Conservation (phyloP, 1,284 basidiomycete species). For the Ustilago xerochloae region DNA sequence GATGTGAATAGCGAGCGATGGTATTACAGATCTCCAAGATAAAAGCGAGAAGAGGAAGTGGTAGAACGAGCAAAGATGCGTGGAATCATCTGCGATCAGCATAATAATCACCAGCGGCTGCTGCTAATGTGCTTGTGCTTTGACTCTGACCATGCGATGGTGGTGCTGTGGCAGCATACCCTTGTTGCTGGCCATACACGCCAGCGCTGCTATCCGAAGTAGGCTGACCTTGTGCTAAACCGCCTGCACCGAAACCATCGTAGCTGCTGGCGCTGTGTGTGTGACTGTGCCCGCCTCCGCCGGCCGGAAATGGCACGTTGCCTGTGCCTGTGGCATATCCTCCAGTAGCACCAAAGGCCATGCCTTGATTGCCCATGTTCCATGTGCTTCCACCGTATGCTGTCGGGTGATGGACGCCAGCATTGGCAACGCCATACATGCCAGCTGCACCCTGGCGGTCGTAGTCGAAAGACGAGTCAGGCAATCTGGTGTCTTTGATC, state of each 20-base stretch:
- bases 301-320: conserved; percentile 12
- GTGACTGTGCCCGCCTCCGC: conserved; percentile 20
- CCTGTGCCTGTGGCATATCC: conserved; percentile 10
- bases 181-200: conserved; percentile 16
- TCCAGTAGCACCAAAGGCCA: conserved; percentile 20
- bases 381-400: conserved; percentile 22
- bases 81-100: conserved; percentile 18
- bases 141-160: conserved; percentile 26
- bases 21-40: conserved; percentile 5
- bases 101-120: conserved; percentile 36
- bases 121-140: conserved; percentile 38
- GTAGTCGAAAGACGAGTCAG: conserved; percentile 37
- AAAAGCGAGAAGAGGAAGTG: neutral
- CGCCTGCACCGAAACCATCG: conserved; percentile 19
- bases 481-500: conserved; percentile 21
- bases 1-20: neutral
- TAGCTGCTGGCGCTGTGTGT: conserved; percentile 37
- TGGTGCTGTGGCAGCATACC: conserved; percentile 1
- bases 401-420: conserved; percentile 14
- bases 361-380: conserved; percentile 29
- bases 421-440: conserved; percentile 24
- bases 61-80: neutral
- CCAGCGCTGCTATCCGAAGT: conserved; percentile 1
- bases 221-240: conserved; percentile 6
- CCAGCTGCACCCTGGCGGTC: conserved; percentile 27